phyloP scores from a whole-genome alignment of 352 stramenopile species.

The Phytopythium chamaehyphon region DNA sequence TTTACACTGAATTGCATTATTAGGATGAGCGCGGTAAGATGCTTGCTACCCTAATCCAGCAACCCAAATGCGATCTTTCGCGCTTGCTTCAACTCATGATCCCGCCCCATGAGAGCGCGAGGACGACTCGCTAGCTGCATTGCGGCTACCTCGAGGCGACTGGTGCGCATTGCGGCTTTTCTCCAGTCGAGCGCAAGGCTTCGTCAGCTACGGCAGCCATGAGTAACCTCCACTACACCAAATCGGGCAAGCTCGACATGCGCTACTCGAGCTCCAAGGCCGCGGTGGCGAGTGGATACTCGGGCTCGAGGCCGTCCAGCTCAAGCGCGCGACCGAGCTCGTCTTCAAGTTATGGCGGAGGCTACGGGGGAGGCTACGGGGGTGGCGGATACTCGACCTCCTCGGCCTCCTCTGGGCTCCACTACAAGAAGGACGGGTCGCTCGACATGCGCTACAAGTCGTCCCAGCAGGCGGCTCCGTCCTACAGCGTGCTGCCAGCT shows the following conservation, averaged over 20 bases:
- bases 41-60: too few relatives aligned
- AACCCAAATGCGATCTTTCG: too few relatives aligned
- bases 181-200: neutral
- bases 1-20: too few relatives aligned
- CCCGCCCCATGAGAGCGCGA: too few relatives aligned
- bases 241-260: slow-evolving; percentile 9
- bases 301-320: neutral
- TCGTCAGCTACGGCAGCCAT: too few relatives aligned
- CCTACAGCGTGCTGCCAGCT: neutral
- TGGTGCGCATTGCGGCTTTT: too few relatives aligned
- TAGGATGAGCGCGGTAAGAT: too few relatives aligned
- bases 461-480: slow-evolving; percentile 10
- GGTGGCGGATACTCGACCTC: neutral
- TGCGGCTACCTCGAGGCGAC: too few relatives aligned
- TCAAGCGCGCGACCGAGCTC: too few relatives aligned
- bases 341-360: neutral
- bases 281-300: slow-evolving; percentile 2
- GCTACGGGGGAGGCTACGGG: neutral
- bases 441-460: slow-evolving; percentile 8
- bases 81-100: too few relatives aligned
- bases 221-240: slow-evolving; percentile 14
- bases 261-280: slow-evolving; percentile 9
- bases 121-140: neutral
- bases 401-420: slow-evolving; percentile 5
- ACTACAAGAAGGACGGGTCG: slow-evolving; percentile 13